Percentiles rank a stretch among this genome's conserved stretches.
phyloP scores from a whole-genome alignment of 1,284 basidiomycete species.

The Boletus sp. region DNA sequence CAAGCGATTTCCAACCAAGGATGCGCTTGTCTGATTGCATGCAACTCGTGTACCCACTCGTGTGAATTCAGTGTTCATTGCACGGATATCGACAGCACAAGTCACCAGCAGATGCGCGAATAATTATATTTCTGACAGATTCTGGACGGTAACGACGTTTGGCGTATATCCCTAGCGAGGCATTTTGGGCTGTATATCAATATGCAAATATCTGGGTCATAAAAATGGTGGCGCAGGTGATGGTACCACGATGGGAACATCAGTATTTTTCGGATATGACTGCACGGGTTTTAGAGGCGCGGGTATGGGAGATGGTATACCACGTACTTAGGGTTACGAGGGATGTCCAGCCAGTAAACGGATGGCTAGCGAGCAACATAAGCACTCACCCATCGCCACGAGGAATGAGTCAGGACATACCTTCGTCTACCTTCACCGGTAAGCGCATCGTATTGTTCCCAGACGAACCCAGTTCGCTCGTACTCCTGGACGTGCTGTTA shows the following conservation, averaged over 20 bases:
- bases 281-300: conserved; percentile 30
- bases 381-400: conserved; percentile 13
- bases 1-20: no score
- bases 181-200: neutral
- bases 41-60: neutral
- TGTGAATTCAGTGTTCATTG: neutral
- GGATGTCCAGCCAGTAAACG: conserved; percentile 94
- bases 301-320: conserved; percentile 20
- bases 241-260: conserved; percentile 11
- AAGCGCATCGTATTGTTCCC: conserved; percentile 92
- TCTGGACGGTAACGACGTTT: neutral
- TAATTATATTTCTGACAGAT: neutral
- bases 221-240: neutral
- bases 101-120: neutral
- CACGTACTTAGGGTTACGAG: conserved; percentile 75
- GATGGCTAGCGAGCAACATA: conserved; percentile 61
- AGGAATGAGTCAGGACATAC: conserved; percentile 43
- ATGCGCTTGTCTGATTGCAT: no score
- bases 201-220: neutral
- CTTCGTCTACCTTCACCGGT: conserved; percentile 86
- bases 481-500: conserved; percentile 71
- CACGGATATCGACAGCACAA: neutral
- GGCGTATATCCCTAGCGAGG: neutral
- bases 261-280: conserved; percentile 64
- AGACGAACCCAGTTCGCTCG: conserved; percentile 88